A percentile compares a stretch with the other conserved stretches of the same genome.
Conservation (phyloP, 2,329 filamentous ascomycete genomes). For the Helminthosporium solani region DNA sequence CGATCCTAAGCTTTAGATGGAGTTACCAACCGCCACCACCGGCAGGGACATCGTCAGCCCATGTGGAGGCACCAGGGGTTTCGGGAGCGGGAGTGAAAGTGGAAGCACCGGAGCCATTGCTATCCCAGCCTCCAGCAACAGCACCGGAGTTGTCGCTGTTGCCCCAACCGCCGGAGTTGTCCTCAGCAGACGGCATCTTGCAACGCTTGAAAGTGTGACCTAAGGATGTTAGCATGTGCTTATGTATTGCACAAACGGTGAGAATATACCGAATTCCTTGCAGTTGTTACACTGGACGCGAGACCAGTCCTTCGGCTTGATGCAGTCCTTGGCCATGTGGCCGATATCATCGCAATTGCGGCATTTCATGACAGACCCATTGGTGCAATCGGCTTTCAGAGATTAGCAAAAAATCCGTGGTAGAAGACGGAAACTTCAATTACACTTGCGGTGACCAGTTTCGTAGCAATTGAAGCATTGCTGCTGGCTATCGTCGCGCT, state of each 20-base stretch:
- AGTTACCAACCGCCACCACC: conserved; percentile 10
- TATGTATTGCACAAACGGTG: no score
- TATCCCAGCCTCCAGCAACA: conserved; percentile 4
- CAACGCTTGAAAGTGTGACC: conserved; percentile 47
- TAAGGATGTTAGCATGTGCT: conserved; percentile 17
- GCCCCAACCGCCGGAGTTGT: conserved; percentile 12
- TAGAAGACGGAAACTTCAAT: neutral
- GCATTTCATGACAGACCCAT: conserved; percentile 44
- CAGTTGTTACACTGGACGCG: conserved; percentile 63
- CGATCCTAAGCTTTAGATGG: neutral
- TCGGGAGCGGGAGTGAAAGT: conserved; percentile 4
- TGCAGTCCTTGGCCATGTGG: conserved; percentile 57
- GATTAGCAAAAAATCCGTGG: neutral
- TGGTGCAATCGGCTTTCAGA: conserved; percentile 20
- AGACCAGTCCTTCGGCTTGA: conserved; percentile 57
- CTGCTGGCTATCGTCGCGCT: conserved; percentile 19
- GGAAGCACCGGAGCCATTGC: conserved; percentile 11
- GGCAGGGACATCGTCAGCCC: conserved; percentile 20
- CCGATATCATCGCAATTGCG: conserved; percentile 66
- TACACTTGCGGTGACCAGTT: conserved; percentile 26
- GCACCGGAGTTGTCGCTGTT: conserved; percentile 2
- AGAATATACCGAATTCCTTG: conserved; percentile 35
- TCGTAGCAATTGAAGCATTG: conserved; percentile 32
- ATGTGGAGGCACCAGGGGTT: conserved; percentile 14
- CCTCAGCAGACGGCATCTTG: conserved; percentile 9